A percentile compares a stretch with the other conserved stretches of the same genome.
phyloP scores from a whole-genome alignment of 2,329 filamentous ascomycete genomes.

The Rhexocercosporidium sp. region DNA sequence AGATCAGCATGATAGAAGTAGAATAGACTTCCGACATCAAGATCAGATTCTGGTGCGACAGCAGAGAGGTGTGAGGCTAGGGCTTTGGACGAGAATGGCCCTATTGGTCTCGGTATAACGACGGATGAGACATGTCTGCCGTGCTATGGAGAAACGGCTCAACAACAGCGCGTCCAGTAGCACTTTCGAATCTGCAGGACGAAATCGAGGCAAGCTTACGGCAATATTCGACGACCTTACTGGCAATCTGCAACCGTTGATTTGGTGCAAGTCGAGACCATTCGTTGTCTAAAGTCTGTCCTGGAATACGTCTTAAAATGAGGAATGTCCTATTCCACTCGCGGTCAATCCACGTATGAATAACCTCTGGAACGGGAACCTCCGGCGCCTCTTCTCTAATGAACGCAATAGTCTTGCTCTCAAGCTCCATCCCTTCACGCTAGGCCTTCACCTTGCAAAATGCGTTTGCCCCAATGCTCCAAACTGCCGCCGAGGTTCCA shows the following conservation, averaged over 20 bases:
- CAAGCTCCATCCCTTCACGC: conserved; percentile 19
- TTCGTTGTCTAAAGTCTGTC: conserved; percentile 15
- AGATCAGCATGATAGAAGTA: conserved; percentile 24
- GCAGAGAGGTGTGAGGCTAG: neutral
- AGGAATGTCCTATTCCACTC: conserved; percentile 19
- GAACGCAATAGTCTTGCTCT: conserved; percentile 20
- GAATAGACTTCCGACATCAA: conserved; percentile 5
- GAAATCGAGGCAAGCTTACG: conserved; percentile 2
- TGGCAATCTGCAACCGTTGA: conserved; percentile 9
- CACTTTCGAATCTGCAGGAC: neutral
- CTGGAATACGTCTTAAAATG: conserved; percentile 22
- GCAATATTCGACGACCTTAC: neutral
- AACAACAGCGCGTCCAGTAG: neutral
- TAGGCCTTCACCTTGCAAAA: conserved; percentile 28
- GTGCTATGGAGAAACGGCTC: neutral
- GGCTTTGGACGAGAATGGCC: neutral
- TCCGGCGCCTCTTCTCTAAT: conserved; percentile 14
- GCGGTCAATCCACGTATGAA: conserved; percentile 22
- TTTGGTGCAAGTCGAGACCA: conserved; percentile 14
- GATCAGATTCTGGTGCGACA: neutral
- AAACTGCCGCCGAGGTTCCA: conserved; percentile 15
- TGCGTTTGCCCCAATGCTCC: conserved; percentile 15
- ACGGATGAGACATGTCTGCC: neutral
- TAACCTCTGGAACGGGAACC: conserved; percentile 23
- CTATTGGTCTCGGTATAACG: conserved; percentile 3